A percentile compares a stretch with the other conserved stretches of the same genome.
These are phyloP conservation scores for Erysimum pusillum DNA, from an alignment of 441 rosid genomes.

Conservation along the genomic window DNA sequence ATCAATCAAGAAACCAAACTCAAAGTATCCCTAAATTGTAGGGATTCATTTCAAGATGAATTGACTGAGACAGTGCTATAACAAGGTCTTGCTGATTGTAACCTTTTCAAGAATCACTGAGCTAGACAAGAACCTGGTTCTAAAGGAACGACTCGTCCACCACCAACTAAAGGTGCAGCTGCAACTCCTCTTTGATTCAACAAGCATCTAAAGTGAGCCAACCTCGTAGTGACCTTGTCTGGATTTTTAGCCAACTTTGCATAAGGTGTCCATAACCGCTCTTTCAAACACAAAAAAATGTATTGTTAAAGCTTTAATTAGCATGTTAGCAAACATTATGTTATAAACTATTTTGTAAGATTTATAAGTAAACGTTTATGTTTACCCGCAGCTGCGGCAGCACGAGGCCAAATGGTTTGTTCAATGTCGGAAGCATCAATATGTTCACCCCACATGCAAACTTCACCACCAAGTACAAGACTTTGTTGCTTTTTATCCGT, in stretches of 20 bases:
- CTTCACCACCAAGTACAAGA: slow-evolving; percentile 82
- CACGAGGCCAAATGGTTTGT: slow-evolving; percentile 88
- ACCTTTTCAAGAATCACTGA: slow-evolving; percentile 44
- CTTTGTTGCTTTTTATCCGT: slow-evolving; percentile 55
- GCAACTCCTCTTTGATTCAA: slow-evolving; percentile 78
- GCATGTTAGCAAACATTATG: background rate
- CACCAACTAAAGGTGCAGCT: slow-evolving; percentile 67
- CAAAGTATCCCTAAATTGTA: background rate
- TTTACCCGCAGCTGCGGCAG: slow-evolving; percentile 82
- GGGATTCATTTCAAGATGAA: background rate
- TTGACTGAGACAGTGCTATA: background rate
- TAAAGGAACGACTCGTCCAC: slow-evolving; percentile 58
- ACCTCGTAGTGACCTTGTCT: slow-evolving; percentile 50
- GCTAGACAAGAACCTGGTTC: slow-evolving; percentile 74
- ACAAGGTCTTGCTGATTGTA: background rate
- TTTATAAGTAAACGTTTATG: background rate
- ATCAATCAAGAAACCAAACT: background rate
- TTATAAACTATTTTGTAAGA: background rate
- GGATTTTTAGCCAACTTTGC: slow-evolving; percentile 60
- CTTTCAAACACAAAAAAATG: slow-evolving; percentile 45
- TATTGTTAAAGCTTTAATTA: background rate
- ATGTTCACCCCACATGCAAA: slow-evolving; percentile 84
- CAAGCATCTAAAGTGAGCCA: slow-evolving; percentile 76
- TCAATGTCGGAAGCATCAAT: slow-evolving; percentile 73
- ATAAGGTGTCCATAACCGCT: slow-evolving; percentile 75